Evolutionary conservation across 352 stramenopile species (phyloP).

Genomic region (Aphanomyces astaci): DNA sequence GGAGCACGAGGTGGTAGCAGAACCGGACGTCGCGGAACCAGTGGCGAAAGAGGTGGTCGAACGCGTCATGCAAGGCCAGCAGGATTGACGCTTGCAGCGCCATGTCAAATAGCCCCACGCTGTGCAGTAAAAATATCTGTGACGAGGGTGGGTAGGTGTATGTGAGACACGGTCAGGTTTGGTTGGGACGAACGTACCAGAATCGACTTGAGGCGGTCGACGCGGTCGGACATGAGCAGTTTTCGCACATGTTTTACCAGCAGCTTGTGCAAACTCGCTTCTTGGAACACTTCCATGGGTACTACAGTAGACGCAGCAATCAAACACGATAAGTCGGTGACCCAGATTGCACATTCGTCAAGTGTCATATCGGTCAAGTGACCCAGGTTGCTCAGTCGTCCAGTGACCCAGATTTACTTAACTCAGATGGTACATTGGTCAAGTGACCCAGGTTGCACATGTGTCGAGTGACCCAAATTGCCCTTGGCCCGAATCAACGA

Average conservation of each 20-base stretch:
- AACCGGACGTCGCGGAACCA: constrained; percentile 80
- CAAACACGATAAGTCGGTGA: too few relatives aligned
- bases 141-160: not conserved
- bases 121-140: constrained; percentile 16
- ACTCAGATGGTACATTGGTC: too few relatives aligned
- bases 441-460: too few relatives aligned
- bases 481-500: not conserved
- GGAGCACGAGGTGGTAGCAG: constrained; percentile 70
- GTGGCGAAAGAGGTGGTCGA: constrained; percentile 64
- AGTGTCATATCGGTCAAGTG: too few relatives aligned
- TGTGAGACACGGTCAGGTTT: not conserved
- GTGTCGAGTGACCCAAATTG: too few relatives aligned
- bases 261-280: not conserved
- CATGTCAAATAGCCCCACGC: constrained; percentile 13
- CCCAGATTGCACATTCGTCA: too few relatives aligned
- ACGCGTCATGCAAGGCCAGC: constrained; percentile 39
- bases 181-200: not conserved
- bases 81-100: constrained; percentile 46
- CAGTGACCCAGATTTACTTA: too few relatives aligned
- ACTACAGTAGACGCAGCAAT: not conserved
- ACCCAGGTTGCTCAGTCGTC: too few relatives aligned
- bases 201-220: constrained; percentile 17
- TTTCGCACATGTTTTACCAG: constrained; percentile 1
- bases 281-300: not conserved
- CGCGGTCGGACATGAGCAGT: not conserved